Base-by-base conservation (phyloP, 805 yeast genomes). In the Candida xyloterini region DNA sequence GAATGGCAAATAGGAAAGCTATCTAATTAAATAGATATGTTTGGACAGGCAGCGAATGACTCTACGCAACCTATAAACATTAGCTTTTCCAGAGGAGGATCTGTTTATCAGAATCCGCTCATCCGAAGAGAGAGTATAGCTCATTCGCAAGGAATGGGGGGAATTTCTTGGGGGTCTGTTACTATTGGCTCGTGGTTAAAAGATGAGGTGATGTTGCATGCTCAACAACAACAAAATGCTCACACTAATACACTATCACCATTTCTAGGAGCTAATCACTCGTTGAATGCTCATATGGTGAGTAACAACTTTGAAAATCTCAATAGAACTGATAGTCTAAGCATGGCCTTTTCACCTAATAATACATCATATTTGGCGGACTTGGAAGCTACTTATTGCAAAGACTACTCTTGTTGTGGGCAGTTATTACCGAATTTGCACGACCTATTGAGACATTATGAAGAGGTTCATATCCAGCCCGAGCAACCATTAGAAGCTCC, bases 101-200 rank as follows among this genome's bases (percentile, higher is more conserved):
- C 68, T 47, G 52, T 71, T 54, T 46, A 73, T 54, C 65, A 63
- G 31, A 60, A 60, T 43, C 65, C 70, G n/a, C 62, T 79, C 47
- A 76, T 89, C 47, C 77, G 95, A 57, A 73, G 97, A 48, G 98
- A 91, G 55, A 80, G 90, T 42, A 79, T 93, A 43, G 96, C 97
- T 22, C 98, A 91, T 60, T 84, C 96, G 2, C 96, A 88, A 60
- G 98, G 98, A 9, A 86, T 93, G 82, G 98, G 98, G 30, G 99
- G 98, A 33, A 85, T 91, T 24, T 83, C 95, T 7, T 91, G 97
- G 96, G 98, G 98, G 15, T 89, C 95, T 3, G 79, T 90, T 42
- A 84, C 95, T 20, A 89, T 91, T 22, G 97, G 97, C 10, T 81
- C 93, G 11, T 91, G 99, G 99, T 70, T 91, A 16, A 84, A 89